Base-by-base conservation (phyloP, 306 rosid species). In the Aeschynomene evenia region DNA sequence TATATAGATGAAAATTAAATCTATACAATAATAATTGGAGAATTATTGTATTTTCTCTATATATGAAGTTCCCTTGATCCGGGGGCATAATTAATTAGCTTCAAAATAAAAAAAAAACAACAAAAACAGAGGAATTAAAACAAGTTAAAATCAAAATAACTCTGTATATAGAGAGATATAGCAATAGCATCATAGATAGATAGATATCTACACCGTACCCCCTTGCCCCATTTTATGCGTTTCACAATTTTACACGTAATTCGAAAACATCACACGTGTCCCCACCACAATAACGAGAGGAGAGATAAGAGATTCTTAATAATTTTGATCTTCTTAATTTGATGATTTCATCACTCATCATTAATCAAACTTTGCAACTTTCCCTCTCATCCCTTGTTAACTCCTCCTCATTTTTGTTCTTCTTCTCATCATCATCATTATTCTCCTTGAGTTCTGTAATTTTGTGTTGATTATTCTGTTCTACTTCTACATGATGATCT, bases 191-290 rank as follows among this genome's bases (percentile, higher is more conserved):
- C 15, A 43, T 21, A 42, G 16, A 48, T 75, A 74, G 11, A 43
- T 21, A 42, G 16, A 48, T 75, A 74, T 70, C 71, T 42, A 75
- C 78, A 58, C 63, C 12, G 18, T 57, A n/a, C n/a, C n/a, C 49
- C 53, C 62, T 64, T 22, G 7, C 70, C 57, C 54, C 65, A n/a
- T 36, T 54, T 14, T 26, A 37, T 9, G 56, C 51, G 29, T 39
- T 42, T 42, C 46, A 45, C 26, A 71, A 71, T 53, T 73, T 34
- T 26, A 43, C 74, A 70, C 74, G 66, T 57, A 70, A 73, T 63
- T 18, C 12, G 10, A 24, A n/a, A n/a, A 19, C 24, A 22, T 24
- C 53, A 46, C 31, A 14, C 36, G 22, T 6, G 31, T 5, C 4
- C 9, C 48, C 15, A 45, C 29, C 11, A 61, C 8, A 16, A 31